phyloP scores from a whole-genome alignment of 2,329 filamentous ascomycete genomes.

The Fusarium gaditjirri region DNA sequence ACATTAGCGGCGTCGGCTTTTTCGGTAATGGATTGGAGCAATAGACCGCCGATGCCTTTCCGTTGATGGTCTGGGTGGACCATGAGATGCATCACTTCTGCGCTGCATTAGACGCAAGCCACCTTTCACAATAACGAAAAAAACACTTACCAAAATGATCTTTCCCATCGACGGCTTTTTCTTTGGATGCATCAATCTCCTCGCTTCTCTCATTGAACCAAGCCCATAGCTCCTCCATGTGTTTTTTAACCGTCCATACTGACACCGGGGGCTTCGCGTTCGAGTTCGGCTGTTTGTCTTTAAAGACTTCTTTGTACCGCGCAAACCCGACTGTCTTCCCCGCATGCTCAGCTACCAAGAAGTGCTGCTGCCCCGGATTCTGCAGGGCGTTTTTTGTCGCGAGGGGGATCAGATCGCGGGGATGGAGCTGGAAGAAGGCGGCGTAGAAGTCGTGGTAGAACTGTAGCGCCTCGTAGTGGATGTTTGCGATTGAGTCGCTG shows the following conservation, averaged over 20 bases:
- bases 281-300: slow-evolving; percentile 11
- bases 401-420: slow-evolving; percentile 28
- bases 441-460: slow-evolving; percentile 40
- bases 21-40: slow-evolving; percentile 25
- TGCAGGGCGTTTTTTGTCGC: slow-evolving; percentile 26
- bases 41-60: slow-evolving; percentile 32
- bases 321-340: slow-evolving; percentile 32
- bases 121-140: neutral
- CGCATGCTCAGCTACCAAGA: slow-evolving; percentile 35
- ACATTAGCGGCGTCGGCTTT: slow-evolving; percentile 26
- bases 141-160: slow-evolving; percentile 28
- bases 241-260: slow-evolving; percentile 27
- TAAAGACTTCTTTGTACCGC: slow-evolving; percentile 20
- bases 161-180: slow-evolving; percentile 28
- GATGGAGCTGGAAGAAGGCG: slow-evolving; percentile 34
- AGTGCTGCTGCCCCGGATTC: slow-evolving; percentile 15
- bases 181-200: slow-evolving; percentile 32
- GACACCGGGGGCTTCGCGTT: neutral
- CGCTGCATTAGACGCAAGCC: slow-evolving; percentile 1
- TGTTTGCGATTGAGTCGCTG: slow-evolving; percentile 26
- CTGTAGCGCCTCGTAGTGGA: slow-evolving; percentile 32
- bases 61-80: slow-evolving; percentile 38
- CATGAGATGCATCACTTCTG: slow-evolving; percentile 41
- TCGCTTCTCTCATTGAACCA: slow-evolving; percentile 24
- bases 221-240: slow-evolving; percentile 37